These are phyloP conservation scores for Berkeleyomyces basicola DNA, from an alignment of 2,329 filamentous ascomycete genomes.

Conservation along the genomic window DNA sequence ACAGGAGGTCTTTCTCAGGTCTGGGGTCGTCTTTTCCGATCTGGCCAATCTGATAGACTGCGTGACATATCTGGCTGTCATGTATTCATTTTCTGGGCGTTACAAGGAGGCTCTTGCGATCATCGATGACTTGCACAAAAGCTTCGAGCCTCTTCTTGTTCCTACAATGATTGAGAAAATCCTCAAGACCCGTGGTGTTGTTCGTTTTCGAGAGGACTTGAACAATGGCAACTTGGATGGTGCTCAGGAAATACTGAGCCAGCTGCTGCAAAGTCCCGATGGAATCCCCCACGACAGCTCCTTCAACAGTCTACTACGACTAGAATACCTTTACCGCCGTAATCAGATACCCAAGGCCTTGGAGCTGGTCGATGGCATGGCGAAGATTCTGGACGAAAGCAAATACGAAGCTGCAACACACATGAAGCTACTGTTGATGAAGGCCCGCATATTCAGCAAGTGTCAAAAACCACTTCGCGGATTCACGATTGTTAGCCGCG, in stretches of 20 bases:
- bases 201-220: slow-evolving; percentile 47
- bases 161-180: slow-evolving; percentile 14
- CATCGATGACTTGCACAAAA: slow-evolving; percentile 18
- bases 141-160: neutral
- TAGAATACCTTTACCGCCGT: slow-evolving; percentile 33
- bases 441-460: slow-evolving; percentile 52
- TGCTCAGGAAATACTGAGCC: slow-evolving; percentile 32
- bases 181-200: slow-evolving; percentile 47
- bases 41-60: slow-evolving; percentile 53
- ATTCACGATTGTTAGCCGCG: slow-evolving; percentile 61
- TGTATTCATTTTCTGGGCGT: slow-evolving; percentile 11
- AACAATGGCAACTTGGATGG: slow-evolving; percentile 36
- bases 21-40: slow-evolving; percentile 35
- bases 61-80: slow-evolving; percentile 44
- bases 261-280: slow-evolving; percentile 33
- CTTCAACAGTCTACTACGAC: slow-evolving; percentile 33
- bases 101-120: slow-evolving; percentile 44
- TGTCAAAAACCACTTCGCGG: slow-evolving; percentile 55
- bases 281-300: slow-evolving; percentile 36
- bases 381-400: slow-evolving; percentile 27
- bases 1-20: slow-evolving; percentile 52
- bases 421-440: slow-evolving; percentile 54
- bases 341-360: slow-evolving; percentile 33
- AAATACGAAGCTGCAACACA: slow-evolving; percentile 42
- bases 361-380: slow-evolving; percentile 29